These are phyloP conservation scores for Sphagnum tenellum DNA, from an alignment of 225 moss, liverwort and hornwort species.

Conservation along the genomic window DNA sequence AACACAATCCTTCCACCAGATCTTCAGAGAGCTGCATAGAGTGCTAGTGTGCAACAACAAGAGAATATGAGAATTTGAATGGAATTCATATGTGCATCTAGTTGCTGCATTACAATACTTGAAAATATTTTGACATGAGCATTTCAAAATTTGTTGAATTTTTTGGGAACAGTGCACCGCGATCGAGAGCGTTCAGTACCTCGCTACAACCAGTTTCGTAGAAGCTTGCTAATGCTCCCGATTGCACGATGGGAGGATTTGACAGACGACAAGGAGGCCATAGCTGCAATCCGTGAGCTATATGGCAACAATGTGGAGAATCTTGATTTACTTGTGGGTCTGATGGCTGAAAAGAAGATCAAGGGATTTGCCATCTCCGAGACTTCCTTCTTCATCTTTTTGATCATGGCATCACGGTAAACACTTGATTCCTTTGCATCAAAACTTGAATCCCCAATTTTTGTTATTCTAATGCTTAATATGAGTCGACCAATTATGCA, in stretches of 20 bases:
- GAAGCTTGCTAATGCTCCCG: constrained; percentile 32
- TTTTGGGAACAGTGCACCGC: constrained; percentile 15
- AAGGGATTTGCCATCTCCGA: constrained; percentile 64
- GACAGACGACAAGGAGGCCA: constrained; percentile 22
- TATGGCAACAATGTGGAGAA: constrained; percentile 48
- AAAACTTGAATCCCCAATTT: neutral
- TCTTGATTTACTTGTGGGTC: constrained; percentile 48
- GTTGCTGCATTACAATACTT: no score
- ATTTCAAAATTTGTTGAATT: no score
- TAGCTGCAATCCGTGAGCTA: constrained; percentile 27
- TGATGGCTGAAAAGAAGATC: constrained; percentile 49
- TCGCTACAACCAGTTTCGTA: constrained; percentile 43
- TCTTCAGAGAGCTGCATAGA: no score
- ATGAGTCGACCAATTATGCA: no score
- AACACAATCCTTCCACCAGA: no score
- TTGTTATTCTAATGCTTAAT: no score
- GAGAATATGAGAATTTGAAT: no score
- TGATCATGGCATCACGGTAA: constrained; percentile 53
- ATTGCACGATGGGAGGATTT: constrained; percentile 44
- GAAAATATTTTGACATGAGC: no score
- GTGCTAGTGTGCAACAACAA: no score
- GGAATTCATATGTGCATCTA: no score
- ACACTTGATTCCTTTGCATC: neutral
- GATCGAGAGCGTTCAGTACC: constrained; percentile 35
- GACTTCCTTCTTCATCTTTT: constrained; percentile 53